Evolutionary conservation across 495 filamentous ascomycete genomes (phyloP).

Genomic region (Tuber calosporum): DNA sequence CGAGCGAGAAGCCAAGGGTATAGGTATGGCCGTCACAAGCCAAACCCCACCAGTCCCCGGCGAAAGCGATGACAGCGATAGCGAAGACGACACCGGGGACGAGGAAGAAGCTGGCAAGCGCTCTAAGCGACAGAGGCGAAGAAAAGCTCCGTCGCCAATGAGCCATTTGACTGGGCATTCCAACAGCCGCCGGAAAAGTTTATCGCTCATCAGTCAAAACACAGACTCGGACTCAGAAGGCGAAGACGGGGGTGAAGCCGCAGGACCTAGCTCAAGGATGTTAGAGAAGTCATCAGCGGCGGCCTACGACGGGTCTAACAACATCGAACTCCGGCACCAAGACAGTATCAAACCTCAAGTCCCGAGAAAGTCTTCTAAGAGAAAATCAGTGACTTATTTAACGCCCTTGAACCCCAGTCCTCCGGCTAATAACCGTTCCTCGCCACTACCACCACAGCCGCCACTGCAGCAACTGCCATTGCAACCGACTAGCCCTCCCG

Average conservation of each 20-base stretch:
- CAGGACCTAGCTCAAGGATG: slow-evolving; percentile 37
- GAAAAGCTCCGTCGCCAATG: slow-evolving; percentile 51
- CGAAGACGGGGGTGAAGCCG: slow-evolving; percentile 23
- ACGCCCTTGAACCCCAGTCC: slow-evolving; percentile 31
- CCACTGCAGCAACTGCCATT: slow-evolving; percentile 32
- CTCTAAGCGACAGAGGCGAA: slow-evolving; percentile 7
- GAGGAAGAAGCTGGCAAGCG: slow-evolving; percentile 14
- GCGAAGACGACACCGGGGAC: slow-evolving; percentile 20
- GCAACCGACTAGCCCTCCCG: slow-evolving; percentile 36
- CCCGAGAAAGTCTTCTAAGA: slow-evolving; percentile 58
- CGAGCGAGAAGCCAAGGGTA: slow-evolving; percentile 30
- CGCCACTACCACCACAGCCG: slow-evolving; percentile 33
- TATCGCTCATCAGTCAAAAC: slow-evolving; percentile 30
- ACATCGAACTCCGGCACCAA: slow-evolving; percentile 32
- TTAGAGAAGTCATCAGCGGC: slow-evolving; percentile 29
- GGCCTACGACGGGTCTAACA: slow-evolving; percentile 7
- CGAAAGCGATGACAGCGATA: slow-evolving; percentile 20
- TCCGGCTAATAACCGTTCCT: slow-evolving; percentile 25
- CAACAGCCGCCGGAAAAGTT: slow-evolving; percentile 47
- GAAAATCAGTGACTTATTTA: slow-evolving; percentile 37
- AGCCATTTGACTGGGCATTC: slow-evolving; percentile 49
- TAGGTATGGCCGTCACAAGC: slow-evolving; percentile 26
- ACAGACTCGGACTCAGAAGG: slow-evolving; percentile 30
- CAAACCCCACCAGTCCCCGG: slow-evolving; percentile 8
- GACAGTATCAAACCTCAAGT: slow-evolving; percentile 46